These are phyloP conservation scores for Pseudogymnoascus sp. DNA, from an alignment of 2,329 filamentous ascomycete genomes.

Conservation along the genomic window DNA sequence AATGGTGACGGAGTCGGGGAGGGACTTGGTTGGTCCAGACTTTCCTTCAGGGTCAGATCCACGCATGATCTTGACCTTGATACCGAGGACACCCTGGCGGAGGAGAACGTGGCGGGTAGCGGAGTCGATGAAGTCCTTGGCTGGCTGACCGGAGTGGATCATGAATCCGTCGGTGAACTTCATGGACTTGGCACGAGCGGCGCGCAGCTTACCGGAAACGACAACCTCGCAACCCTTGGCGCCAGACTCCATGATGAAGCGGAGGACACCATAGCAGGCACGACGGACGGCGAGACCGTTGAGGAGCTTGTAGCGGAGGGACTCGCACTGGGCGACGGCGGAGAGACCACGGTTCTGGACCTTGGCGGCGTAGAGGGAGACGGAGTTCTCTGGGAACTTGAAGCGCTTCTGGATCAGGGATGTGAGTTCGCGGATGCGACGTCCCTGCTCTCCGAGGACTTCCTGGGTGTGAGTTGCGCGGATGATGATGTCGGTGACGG, in stretches of 20 bases:
- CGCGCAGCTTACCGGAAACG: conserved; percentile 97
- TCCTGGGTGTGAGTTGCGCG: conserved; percentile 99
- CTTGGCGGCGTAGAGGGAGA: conserved; percentile 99
- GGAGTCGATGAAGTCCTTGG: conserved; percentile 98
- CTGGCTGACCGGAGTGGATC: conserved; percentile 99
- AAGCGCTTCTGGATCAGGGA: conserved; percentile 99
- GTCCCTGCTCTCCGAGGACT: conserved; percentile 98
- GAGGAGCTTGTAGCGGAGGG: conserved; percentile 99
- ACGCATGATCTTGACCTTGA: conserved; percentile 99
- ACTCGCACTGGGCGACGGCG: conserved; percentile 99
- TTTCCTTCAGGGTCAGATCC: conserved; percentile 99
- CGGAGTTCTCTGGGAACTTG: conserved; percentile 99
- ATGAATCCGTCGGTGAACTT: conserved; percentile 99
- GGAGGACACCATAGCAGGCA: conserved; percentile 99
- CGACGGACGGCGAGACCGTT: conserved; percentile 98
- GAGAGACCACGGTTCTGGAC: conserved; percentile 99
- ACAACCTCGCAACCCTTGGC: conserved; percentile 99
- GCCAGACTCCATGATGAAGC: conserved; percentile 99
- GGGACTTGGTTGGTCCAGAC: conserved; percentile 91
- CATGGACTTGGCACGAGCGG: conserved; percentile 99
- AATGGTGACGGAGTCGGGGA: conserved; percentile 97
- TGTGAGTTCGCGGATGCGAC: conserved; percentile 99
- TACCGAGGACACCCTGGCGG: conserved; percentile 98
- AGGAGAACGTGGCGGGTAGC: conserved; percentile 99
- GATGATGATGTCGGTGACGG: conserved; percentile 99